phyloP scores from a whole-genome alignment of 768 basidiomycete species.

The Mycena metata region DNA sequence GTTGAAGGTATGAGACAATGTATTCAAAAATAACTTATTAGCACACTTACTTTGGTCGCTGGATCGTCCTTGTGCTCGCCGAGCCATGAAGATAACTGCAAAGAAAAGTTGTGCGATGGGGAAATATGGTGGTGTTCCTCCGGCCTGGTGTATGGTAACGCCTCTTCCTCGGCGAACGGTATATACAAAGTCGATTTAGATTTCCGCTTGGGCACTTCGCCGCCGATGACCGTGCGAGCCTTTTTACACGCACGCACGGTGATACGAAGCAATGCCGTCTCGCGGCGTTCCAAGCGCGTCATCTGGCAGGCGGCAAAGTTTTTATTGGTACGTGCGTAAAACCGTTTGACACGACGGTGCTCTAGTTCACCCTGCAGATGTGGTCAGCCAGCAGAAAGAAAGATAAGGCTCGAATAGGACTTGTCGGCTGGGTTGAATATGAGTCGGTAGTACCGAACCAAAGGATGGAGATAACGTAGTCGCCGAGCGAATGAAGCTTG shows the following conservation, averaged over 20 bases:
- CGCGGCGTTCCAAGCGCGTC: constrained; percentile 24
- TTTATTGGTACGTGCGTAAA: constrained; percentile 46
- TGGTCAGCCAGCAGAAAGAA: not conserved
- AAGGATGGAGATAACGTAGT: constrained; percentile 51
- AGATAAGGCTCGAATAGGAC: constrained; percentile 12
- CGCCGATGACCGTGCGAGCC: too few relatives aligned
- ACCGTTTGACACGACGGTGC: constrained; percentile 43
- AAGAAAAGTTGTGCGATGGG: constrained; percentile 15
- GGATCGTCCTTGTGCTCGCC: constrained; percentile 3
- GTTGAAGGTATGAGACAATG: not conserved
- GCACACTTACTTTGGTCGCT: not conserved
- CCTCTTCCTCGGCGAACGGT: constrained; percentile 21
- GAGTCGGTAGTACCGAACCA: too few relatives aligned
- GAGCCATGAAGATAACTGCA: constrained; percentile 25
- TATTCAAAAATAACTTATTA: too few relatives aligned
- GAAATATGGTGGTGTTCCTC: constrained; percentile 36
- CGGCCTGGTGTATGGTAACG: constrained; percentile 27
- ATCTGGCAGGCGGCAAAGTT: constrained; percentile 43
- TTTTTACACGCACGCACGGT: not conserved
- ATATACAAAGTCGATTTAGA: not conserved
- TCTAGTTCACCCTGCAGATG: constrained; percentile 50
- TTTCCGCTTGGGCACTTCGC: not conserved
- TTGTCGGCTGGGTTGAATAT: constrained; percentile 57
- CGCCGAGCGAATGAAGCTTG: constrained; percentile 56
- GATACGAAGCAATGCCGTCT: constrained; percentile 6